Evolutionary conservation across 2,329 filamentous ascomycete genomes (phyloP), one percentile per base, ranked within the genome.

Genomic region (Exserohilum rostratum): DNA sequence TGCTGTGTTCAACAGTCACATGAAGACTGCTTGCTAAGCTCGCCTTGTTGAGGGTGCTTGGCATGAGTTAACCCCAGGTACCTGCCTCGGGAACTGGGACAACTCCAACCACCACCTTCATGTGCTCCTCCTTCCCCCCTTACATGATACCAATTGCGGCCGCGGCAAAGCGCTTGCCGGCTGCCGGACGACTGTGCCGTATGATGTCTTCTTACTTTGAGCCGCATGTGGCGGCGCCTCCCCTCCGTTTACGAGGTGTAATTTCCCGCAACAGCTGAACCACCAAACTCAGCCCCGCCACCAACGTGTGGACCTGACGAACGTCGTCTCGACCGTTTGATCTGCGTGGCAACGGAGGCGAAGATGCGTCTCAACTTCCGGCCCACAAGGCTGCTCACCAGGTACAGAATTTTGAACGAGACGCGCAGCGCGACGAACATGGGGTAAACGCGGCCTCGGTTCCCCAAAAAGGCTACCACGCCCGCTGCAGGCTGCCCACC

Each of bases 261-360:
- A 25, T 25, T 25, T 25, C 22, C 7, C 22, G 7, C 22, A 5
- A 25, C 22, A 25, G 22, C 22, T 25, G 22, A 35, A n/a, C 22
- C 29, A 3, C 7, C 18, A 18, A 34, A 20, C 10, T 12, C 11
- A 13, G 11, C 11, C 13, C 6, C 13, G 15, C 27, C 35, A 33
- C 20, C 12, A 12, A n/a, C 4, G 3, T 47, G 15, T 13, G 12
- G 7, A 27, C 18, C 1, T 11, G 3, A 25, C 27, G 35, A 27
- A 39, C 46, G 25, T 31, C 20, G 9, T 15, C 15, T 5, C 33
- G 69, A 65, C 62, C 65, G 17, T 69, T 64, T 40, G 68, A 69
- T 57, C 63, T 67, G 7, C 70, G 65, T 50, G 57, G 65, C 15
- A 62, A 42, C 61, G 65, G 30, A 69, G 70, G 38, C 50, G 65